Evolutionary conservation across 176 grass and related monocot genomes (phyloP).

Genomic region (Metroxylon sagu): DNA sequence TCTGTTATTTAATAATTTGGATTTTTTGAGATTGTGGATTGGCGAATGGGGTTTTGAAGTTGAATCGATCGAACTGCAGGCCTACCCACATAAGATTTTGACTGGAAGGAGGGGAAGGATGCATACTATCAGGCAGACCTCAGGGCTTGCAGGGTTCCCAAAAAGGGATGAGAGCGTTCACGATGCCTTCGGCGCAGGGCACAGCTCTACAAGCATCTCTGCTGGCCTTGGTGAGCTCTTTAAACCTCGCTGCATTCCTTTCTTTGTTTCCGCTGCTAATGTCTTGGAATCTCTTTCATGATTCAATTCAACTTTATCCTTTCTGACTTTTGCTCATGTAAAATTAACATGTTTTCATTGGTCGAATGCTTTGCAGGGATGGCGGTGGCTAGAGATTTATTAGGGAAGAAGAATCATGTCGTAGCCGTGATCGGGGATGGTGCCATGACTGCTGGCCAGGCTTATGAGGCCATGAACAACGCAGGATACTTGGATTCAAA

Average conservation of each 20-base stretch:
- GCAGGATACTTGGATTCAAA: conserved; percentile 75
- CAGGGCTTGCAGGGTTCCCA: conserved; percentile 77
- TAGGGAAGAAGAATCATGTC: conserved; percentile 67
- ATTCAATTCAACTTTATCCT: too few relatives aligned
- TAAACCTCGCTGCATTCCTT: background rate
- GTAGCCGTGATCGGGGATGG: conserved; percentile 89
- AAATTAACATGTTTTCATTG: too few relatives aligned
- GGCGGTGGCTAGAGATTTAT: conserved; percentile 72
- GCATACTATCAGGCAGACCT: conserved; percentile 80
- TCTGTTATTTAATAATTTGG: too few relatives aligned
- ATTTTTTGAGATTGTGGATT: too few relatives aligned
- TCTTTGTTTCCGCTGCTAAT: background rate
- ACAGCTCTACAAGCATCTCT: conserved; percentile 94
- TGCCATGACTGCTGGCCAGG: conserved; percentile 93
- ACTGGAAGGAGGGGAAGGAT: conserved; percentile 76
- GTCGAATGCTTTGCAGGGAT: conserved; percentile 35
- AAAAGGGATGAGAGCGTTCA: conserved; percentile 86
- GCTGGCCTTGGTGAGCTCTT: conserved; percentile 48
- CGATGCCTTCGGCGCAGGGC: conserved; percentile 79
- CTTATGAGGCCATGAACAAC: conserved; percentile 97
- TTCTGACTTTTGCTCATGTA: too few relatives aligned
- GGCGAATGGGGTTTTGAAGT: too few relatives aligned
- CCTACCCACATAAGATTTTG: conserved; percentile 88
- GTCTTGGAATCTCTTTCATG: too few relatives aligned
- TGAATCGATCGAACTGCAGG: conserved; percentile 6